Evolutionary conservation across 2,329 filamentous ascomycete species (phyloP).

Genomic region (Trichophyton benhamiae): DNA sequence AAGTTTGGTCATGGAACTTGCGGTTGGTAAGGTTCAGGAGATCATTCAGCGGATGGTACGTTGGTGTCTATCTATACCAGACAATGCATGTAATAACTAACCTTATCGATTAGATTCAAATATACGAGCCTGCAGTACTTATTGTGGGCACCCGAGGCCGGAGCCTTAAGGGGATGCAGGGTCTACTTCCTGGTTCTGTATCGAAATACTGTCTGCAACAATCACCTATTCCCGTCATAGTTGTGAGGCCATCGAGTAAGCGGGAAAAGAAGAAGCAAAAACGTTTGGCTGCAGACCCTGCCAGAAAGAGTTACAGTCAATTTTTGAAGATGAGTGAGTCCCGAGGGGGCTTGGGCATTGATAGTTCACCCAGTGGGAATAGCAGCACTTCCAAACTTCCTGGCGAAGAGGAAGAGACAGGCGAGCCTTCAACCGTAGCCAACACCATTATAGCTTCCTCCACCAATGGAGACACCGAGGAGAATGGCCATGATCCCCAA

Average conservation of each 20-base stretch:
- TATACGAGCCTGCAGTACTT: conserved; percentile 83
- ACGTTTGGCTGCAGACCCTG: conserved; percentile 62
- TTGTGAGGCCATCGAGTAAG: conserved; percentile 77
- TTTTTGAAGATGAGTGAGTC: conserved; percentile 56
- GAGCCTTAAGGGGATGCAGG: conserved; percentile 73
- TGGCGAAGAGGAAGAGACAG: conserved; percentile 24
- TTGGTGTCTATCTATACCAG: neutral
- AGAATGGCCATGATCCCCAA: conserved; percentile 1
- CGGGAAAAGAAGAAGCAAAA: conserved; percentile 83
- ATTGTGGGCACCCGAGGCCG: conserved; percentile 81
- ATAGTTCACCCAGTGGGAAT: conserved; percentile 36
- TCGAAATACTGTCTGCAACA: conserved; percentile 93
- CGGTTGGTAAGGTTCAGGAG: conserved; percentile 76
- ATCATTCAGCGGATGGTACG: conserved; percentile 82
- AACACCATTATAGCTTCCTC: conserved; percentile 36
- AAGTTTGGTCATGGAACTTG: conserved; percentile 73
- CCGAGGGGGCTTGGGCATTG: conserved; percentile 41
- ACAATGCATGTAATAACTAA: conserved; percentile 5
- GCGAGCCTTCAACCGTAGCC: conserved; percentile 40
- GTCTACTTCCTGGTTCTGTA: conserved; percentile 74
- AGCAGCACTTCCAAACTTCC: conserved; percentile 34
- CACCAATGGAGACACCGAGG: neutral
- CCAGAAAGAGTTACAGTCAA: conserved; percentile 61
- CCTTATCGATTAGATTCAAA: conserved; percentile 53
- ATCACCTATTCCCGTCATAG: conserved; percentile 83